These are phyloP conservation scores for Quercus lobata DNA, from an alignment of 331 rosid genomes.

Conservation along the genomic window DNA sequence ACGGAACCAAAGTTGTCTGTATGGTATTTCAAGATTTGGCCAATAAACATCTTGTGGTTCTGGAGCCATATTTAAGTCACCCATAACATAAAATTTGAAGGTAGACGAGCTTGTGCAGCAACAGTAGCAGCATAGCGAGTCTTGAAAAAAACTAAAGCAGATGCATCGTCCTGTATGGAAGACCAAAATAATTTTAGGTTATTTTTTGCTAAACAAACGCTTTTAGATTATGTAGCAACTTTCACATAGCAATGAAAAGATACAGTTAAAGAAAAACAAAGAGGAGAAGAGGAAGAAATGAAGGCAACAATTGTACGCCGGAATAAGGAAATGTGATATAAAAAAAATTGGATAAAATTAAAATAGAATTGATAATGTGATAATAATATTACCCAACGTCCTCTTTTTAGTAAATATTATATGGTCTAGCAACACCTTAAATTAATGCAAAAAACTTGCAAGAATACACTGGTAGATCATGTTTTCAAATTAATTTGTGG, in stretches of 20 bases:
- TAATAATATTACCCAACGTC: not conserved
- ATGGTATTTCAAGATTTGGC: slow-evolving; percentile 89
- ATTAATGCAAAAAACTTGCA: not conserved
- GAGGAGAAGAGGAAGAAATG: not conserved
- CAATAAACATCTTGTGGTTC: slow-evolving; percentile 87
- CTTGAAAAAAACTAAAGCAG: slow-evolving; percentile 95
- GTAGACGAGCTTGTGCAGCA: slow-evolving; percentile 66
- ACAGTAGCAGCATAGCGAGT: slow-evolving; percentile 70
- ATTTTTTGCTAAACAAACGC: not conserved
- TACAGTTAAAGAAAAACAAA: not conserved
- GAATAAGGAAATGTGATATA: not conserved
- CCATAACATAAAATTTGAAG: slow-evolving; percentile 91
- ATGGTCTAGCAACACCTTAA: not conserved
- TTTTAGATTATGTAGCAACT: not conserved
- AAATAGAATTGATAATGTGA: not conserved
- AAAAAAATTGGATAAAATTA: not conserved
- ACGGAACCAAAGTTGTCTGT: slow-evolving; percentile 81
- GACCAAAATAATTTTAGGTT: not conserved
- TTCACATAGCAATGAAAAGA: not conserved
- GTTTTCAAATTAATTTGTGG: not conserved
- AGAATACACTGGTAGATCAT: not conserved
- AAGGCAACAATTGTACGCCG: not conserved
- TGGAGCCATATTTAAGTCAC: slow-evolving; percentile 76
- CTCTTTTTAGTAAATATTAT: not conserved
- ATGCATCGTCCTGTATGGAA: slow-evolving; percentile 62